These are phyloP conservation scores for Tetrahymena malaccensis DNA, from an alignment of 73 alveolate species.

Conservation along the genomic window DNA sequence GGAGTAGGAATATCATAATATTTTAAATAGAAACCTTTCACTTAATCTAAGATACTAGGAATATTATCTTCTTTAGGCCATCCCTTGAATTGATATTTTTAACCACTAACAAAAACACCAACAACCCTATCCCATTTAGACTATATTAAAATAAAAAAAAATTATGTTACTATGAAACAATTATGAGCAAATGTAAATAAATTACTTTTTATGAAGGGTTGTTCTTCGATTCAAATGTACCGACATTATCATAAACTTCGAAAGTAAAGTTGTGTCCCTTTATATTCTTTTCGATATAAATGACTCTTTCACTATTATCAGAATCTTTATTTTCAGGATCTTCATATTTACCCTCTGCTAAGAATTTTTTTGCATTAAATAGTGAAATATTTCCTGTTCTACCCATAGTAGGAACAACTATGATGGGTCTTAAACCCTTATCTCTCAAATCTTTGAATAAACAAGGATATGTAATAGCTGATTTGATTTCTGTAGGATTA, in stretches of 20 bases:
- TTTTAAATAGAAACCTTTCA: constrained; percentile 57
- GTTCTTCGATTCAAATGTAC: constrained; percentile 43
- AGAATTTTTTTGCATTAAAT: constrained; percentile 50
- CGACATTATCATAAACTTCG: constrained; percentile 50
- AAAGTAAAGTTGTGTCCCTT: constrained; percentile 36
- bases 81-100: constrained; percentile 61
- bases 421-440: constrained; percentile 45
- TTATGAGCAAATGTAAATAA: too few relatives aligned
- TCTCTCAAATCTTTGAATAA: constrained; percentile 48
- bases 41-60: constrained; percentile 53
- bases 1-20: constrained; percentile 47
- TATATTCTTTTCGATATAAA: constrained; percentile 22
- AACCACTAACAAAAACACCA: constrained; percentile 59
- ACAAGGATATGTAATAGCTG: constrained; percentile 40
- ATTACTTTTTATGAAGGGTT: constrained; percentile 46
- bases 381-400: constrained; percentile 49
- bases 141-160: neutral
- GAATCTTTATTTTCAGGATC: constrained; percentile 19
- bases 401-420: constrained; percentile 46
- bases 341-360: constrained; percentile 43
- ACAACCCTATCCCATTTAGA: constrained; percentile 62
- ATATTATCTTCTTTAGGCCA: constrained; percentile 58
- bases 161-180: neutral
- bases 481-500: constrained; percentile 39
- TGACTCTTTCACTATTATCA: constrained; percentile 40